A percentile compares a stretch with the other conserved stretches of the same genome.
Conservation (phyloP, 2,329 filamentous ascomycete species). For the Leptographium procerum region DNA sequence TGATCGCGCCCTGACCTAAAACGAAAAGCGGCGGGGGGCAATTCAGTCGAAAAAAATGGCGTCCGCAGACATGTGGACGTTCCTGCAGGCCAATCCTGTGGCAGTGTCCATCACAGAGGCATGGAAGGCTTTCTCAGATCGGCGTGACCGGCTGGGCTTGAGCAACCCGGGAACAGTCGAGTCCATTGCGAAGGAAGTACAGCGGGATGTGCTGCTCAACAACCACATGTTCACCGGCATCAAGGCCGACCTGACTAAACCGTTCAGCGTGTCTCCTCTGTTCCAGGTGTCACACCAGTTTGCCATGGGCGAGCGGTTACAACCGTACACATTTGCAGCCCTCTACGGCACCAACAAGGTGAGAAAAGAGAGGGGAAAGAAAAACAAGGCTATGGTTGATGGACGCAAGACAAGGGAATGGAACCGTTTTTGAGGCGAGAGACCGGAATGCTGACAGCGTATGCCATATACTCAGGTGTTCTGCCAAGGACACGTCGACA, state of each 20-base stretch:
- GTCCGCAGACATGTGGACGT: conserved; percentile 41
- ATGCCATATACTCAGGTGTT: conserved; percentile 55
- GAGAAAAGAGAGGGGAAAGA: conserved; percentile 18
- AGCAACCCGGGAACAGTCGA: conserved; percentile 90
- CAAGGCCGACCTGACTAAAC: conserved; percentile 91
- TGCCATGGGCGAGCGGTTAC: conserved; percentile 83
- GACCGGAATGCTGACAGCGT: background rate
- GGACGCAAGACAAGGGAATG: background rate
- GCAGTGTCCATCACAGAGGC: conserved; percentile 60
- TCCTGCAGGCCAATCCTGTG: conserved; percentile 65
- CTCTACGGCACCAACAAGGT: conserved; percentile 92
- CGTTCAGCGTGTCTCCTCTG: conserved; percentile 83
- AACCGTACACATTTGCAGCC: conserved; percentile 89
- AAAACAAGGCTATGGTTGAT: too few relatives aligned
- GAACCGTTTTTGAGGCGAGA: too few relatives aligned
- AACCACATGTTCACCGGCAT: conserved; percentile 96
- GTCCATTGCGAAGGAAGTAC: conserved; percentile 73
- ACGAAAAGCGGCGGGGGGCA: background rate
- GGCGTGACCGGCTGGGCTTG: conserved; percentile 78
- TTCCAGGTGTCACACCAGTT: conserved; percentile 98
- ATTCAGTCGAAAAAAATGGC: conserved; percentile 29
- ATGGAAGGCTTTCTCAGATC: conserved; percentile 71
- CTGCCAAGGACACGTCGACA: conserved; percentile 90
- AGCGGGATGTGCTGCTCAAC: conserved; percentile 90
- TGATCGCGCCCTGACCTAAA: background rate